Evolutionary conservation across 2,329 filamentous ascomycete genomes (phyloP), one percentile per base, ranked within the genome.

Genomic region (Colletotrichum melonis): DNA sequence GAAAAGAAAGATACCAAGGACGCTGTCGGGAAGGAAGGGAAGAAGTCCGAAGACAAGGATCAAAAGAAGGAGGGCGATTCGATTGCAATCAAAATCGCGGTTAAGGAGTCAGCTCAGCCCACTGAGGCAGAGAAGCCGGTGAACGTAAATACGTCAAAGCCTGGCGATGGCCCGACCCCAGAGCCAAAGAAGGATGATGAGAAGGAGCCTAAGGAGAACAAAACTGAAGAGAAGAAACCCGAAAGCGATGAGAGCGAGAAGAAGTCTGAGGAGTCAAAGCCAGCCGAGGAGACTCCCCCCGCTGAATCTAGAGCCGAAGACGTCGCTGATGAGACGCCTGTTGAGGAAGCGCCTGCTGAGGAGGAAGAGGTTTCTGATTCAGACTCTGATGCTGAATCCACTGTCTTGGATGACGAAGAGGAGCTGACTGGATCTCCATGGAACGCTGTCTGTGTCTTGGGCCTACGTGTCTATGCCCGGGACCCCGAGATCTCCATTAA

Each of bases 401-500:
- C 11, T 4, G 54, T 38, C 16, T 54, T 46, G 3, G 75, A 77
- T 11, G 74, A 75, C 1, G 75, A 77, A 22, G 69, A 76, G 5
- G 72, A 68, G 7, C 60, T 42, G 7, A 42, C 72, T 3, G 75
- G 76, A 7, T 73, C 78, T 11, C 81, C 81, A 1, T 85, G 83
- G 84, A 85, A 85, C 54, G 81, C 84, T n/a, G 82, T 85, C 28
- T 84, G 82, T 63, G 83, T 85, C 11, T 76, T 84, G 52, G 82
- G 82, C 9, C 77, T 85, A 14, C 76, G 82, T 8, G 83, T 84
- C 11, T 85, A 85, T 67, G 79, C 84, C 9, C 78, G 78, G 64
- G 82, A 84, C 32, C 69, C 79, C 1, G 77, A 78, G 6, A 78
- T 84, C 42, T 79, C 79, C 35, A 80, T 85, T 32, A 76, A 76